A percentile compares a stretch with the other conserved stretches of the same genome.
Evolutionary conservation across 345 rosid genomes (phyloP).

Genomic region (Hibiscus mutabilis): DNA sequence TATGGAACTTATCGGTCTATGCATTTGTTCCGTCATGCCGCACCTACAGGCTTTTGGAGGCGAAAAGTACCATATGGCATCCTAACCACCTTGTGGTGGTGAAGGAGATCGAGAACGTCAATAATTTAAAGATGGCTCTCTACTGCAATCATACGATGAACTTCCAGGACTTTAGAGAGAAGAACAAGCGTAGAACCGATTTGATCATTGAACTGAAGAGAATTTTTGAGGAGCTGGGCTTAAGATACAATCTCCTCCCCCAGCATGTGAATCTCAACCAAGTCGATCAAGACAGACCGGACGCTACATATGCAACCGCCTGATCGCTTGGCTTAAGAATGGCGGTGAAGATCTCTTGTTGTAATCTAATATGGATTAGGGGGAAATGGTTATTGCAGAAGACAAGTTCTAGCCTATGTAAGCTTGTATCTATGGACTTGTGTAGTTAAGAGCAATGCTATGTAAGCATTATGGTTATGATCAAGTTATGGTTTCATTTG

Average conservation of each 20-base stretch:
- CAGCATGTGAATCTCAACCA: constrained; percentile 35
- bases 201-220: constrained; percentile 38
- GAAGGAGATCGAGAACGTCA: constrained; percentile 45
- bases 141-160: constrained; percentile 38
- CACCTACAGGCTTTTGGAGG: constrained; percentile 38
- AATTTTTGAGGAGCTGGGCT: constrained; percentile 43
- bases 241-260: constrained; percentile 45
- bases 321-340: background rate
- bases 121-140: constrained; percentile 41
- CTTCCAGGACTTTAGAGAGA: constrained; percentile 52
- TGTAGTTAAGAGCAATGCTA: background rate
- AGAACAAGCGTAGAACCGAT: constrained; percentile 40
- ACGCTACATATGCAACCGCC: constrained; percentile 1
- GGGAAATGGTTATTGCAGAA: too few species aligned
- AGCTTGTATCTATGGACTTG: constrained; percentile 1
- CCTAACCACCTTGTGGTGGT: constrained; percentile 35
- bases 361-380: too few species aligned
- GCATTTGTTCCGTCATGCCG: background rate
- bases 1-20: background rate
- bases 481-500: background rate
- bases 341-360: too few species aligned
- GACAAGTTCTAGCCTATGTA: background rate
- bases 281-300: constrained; percentile 10
- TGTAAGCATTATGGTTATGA: background rate
- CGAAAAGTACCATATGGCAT: constrained; percentile 31